Percentiles rank a stretch among this genome's conserved stretches.
phyloP scores from a whole-genome alignment of 1,284 basidiomycete genomes.

The Erythrobasidium hasegawianum region DNA sequence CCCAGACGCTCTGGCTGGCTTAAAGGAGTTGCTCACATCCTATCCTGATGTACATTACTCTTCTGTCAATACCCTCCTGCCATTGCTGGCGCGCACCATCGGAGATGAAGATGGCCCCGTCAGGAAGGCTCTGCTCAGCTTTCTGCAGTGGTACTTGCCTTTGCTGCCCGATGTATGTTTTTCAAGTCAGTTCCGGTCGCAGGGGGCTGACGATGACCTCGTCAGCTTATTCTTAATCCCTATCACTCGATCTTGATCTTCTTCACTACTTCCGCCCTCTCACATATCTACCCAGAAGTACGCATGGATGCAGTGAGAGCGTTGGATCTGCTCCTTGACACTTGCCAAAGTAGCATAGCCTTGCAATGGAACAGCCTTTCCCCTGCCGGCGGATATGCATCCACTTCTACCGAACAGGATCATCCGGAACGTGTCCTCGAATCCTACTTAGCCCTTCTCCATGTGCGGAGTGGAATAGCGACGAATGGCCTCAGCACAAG shows the following conservation, averaged over 20 bases:
- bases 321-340: constrained; percentile 70
- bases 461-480: constrained; percentile 38
- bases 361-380: constrained; percentile 59
- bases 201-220: neutral
- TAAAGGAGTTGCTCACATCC: constrained; percentile 71
- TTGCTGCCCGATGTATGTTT: constrained; percentile 59
- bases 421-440: constrained; percentile 58
- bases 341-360: constrained; percentile 65
- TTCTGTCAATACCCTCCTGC: constrained; percentile 63
- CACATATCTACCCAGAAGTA: constrained; percentile 91
- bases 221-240: constrained; percentile 13
- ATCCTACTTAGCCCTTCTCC: constrained; percentile 70
- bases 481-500: constrained; percentile 44
- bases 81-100: constrained; percentile 66
- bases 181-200: neutral
- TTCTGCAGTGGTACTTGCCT: constrained; percentile 67
- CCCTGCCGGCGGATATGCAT: constrained; percentile 8
- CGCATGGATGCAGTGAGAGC: constrained; percentile 82
- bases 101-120: constrained; percentile 63
- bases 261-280: constrained; percentile 84
- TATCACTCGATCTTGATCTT: constrained; percentile 57
- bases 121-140: constrained; percentile 51
- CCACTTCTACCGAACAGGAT: constrained; percentile 6
- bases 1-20: constrained; percentile 72
- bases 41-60: constrained; percentile 60